Conservation (phyloP, 148 eudicot genomes). For the Silene uniflora region DNA sequence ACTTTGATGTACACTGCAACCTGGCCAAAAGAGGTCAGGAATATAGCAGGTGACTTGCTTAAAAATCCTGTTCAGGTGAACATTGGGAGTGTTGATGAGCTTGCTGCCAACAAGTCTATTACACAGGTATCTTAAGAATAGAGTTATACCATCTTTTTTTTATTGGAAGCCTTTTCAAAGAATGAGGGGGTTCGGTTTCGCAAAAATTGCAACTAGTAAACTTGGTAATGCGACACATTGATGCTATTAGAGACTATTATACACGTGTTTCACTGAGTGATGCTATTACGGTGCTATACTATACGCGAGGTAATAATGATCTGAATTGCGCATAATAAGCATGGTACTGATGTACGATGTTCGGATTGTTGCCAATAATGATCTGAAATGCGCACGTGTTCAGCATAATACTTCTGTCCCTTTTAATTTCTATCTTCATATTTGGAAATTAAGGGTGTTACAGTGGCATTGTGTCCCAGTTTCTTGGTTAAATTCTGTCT, state of each 20-base stretch:
- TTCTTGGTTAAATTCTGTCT: not conserved
- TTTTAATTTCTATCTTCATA: not conserved
- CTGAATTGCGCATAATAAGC: too few relatives aligned
- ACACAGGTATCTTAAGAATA: constrained; percentile 57
- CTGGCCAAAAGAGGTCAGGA: constrained; percentile 95
- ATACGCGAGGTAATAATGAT: not conserved
- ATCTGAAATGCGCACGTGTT: not conserved
- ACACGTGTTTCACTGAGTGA: not conserved
- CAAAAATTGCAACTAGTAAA: not conserved
- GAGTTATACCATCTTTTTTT: not conserved
- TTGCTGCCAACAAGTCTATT: constrained; percentile 95
- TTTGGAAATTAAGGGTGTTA: not conserved
- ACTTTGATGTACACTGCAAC: constrained; percentile 99
- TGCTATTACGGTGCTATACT: not conserved
- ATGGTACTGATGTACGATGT: not conserved
- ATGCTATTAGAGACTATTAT: not conserved
- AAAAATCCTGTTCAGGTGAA: constrained; percentile 86
- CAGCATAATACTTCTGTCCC: not conserved
- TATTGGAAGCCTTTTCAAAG: not conserved
- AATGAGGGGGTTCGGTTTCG: not conserved
- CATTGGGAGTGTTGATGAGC: constrained; percentile 85
- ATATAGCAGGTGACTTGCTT: constrained; percentile 91
- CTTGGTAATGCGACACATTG: not conserved
- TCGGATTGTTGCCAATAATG: not conserved
- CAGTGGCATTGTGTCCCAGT: not conserved